Conservation (phyloP, 2,329 filamentous ascomycete species). For the Orbilia brochopaga region DNA sequence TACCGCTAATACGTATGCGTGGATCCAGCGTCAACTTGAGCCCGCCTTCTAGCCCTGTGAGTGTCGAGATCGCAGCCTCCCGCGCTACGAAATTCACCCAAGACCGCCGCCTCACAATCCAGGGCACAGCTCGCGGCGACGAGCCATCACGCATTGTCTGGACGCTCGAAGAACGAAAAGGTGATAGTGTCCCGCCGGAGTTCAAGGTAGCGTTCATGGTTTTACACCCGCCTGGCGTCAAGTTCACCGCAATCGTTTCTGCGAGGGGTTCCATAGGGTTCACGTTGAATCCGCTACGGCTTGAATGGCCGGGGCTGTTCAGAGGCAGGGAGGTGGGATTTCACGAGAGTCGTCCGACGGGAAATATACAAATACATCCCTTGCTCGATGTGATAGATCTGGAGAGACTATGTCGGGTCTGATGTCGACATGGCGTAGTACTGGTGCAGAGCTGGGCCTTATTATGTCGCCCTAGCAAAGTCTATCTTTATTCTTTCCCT, state of each 20-base stretch:
- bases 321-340: constrained; percentile 35
- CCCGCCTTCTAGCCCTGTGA: constrained; percentile 26
- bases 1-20: neutral
- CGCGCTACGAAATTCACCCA: constrained; percentile 36
- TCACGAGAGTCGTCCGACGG: constrained; percentile 36
- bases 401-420: constrained; percentile 19
- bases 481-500: no score
- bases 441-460: no score
- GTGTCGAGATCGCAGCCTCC: constrained; percentile 34
- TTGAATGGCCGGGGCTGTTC: constrained; percentile 35
- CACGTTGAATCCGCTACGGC: constrained; percentile 34
- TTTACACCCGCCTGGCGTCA: constrained; percentile 22
- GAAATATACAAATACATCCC: neutral
- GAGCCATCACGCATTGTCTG: constrained; percentile 24
- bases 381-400: constrained; percentile 32
- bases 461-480: no score
- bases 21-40: constrained; percentile 35
- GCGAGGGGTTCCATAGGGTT: constrained; percentile 37
- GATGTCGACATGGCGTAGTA: no score
- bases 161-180: constrained; percentile 42
- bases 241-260: constrained; percentile 30
- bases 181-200: constrained; percentile 32
- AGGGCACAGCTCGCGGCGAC: constrained; percentile 28
- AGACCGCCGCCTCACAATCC: constrained; percentile 34
- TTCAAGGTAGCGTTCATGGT: constrained; percentile 44